Conservation (phyloP, 306 rosid genomes). For the Quercus bicolor region DNA sequence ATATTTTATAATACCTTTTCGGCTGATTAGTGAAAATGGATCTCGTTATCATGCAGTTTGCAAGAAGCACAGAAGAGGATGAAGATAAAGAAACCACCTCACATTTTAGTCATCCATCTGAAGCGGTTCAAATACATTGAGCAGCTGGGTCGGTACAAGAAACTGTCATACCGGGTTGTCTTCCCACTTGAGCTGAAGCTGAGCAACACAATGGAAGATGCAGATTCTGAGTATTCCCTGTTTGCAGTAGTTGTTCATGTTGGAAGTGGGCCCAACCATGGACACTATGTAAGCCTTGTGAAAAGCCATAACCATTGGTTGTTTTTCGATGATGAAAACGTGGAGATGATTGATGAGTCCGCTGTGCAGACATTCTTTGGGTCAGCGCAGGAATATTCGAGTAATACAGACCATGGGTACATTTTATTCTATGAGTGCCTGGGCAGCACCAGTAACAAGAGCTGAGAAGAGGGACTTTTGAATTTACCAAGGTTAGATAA, state of each 20-base stretch:
- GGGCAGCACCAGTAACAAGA: conserved; percentile 51
- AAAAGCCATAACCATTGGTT: conserved; percentile 99
- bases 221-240: conserved; percentile 82
- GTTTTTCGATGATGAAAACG: conserved; percentile 96
- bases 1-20: not conserved
- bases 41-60: conserved; percentile 59
- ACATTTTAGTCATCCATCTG: conserved; percentile 89
- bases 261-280: conserved; percentile 98
- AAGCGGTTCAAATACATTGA: conserved; percentile 98
- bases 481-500: conserved; percentile 39
- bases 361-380: conserved; percentile 99
- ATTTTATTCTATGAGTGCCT: conserved; percentile 95
- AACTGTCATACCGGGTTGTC: conserved; percentile 90
- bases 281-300: conserved; percentile 98
- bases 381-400: conserved; percentile 92
- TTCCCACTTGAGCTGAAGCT: conserved; percentile 95
- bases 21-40: conserved; percentile 13
- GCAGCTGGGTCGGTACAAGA: conserved; percentile 93
- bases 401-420: conserved; percentile 96
- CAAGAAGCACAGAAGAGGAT: conserved; percentile 99
- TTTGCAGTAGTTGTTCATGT: conserved; percentile 98
- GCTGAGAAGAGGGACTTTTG: conserved; percentile 40
- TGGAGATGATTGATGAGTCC: conserved; percentile 97
- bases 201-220: conserved; percentile 89
- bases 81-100: conserved; percentile 98